These are phyloP conservation scores for Termitomyces sp. DNA, from an alignment of 768 basidiomycete species.

Conservation along the genomic window DNA sequence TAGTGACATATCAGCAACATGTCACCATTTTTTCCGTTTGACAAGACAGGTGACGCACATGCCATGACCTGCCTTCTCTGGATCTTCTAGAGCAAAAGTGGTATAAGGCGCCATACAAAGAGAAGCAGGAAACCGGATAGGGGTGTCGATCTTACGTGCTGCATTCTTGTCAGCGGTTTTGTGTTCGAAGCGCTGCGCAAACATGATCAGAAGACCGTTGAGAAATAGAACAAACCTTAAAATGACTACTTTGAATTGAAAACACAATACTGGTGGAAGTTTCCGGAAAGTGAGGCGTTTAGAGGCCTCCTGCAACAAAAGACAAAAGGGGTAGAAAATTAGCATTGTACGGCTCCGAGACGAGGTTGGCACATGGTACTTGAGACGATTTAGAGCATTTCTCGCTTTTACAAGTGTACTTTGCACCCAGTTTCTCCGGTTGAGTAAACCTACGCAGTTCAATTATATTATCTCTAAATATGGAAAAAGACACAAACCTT, in stretches of 20 bases:
- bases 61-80: conserved; percentile 40
- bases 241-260: conserved; percentile 83
- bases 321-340: conserved; percentile 3
- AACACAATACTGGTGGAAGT: conserved; percentile 85
- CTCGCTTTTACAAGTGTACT: conserved; percentile 65
- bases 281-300: conserved; percentile 84
- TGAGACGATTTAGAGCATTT: conserved; percentile 74
- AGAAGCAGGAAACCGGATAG: conserved; percentile 76
- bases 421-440: conserved; percentile 77
- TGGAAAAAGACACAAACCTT: conserved; percentile 40
- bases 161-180: conserved; percentile 67
- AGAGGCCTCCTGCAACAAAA: conserved; percentile 57
- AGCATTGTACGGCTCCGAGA: neutral
- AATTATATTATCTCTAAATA: neutral
- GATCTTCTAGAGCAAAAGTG: conserved; percentile 52
- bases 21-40: neutral
- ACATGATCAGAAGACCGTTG: conserved; percentile 2
- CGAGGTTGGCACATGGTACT: conserved; percentile 33
- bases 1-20: conserved; percentile 17
- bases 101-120: conserved; percentile 91
- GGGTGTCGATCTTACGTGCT: conserved; percentile 82
- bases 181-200: conserved; percentile 84
- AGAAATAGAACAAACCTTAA: neutral
- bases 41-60: conserved; percentile 23
- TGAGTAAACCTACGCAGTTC: conserved; percentile 65